A percentile compares a stretch with the other conserved stretches of the same genome.
These are phyloP conservation scores for Hyphodiscus sp. DNA, from an alignment of 2,329 filamentous ascomycete species.

Conservation along the genomic window DNA sequence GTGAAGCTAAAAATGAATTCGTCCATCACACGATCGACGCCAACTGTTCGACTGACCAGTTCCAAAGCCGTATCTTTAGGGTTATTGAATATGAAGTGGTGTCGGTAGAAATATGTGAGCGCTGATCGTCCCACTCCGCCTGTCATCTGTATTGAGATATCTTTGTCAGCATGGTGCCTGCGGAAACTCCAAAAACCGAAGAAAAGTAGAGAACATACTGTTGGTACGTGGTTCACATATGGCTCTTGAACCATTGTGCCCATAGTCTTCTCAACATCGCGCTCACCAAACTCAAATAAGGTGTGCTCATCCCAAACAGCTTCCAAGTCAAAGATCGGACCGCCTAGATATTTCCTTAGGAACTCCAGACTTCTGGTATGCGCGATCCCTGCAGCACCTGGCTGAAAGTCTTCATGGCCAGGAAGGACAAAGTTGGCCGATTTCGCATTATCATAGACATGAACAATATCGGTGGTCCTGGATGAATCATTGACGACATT, in stretches of 20 bases:
- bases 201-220: constrained; percentile 36
- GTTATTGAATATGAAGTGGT: constrained; percentile 72
- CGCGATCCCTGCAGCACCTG: constrained; percentile 44
- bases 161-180: neutral
- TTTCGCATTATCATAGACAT: constrained; percentile 7
- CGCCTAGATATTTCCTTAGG: constrained; percentile 55
- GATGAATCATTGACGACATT: neutral
- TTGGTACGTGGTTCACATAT: constrained; percentile 73
- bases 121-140: constrained; percentile 61
- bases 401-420: constrained; percentile 24
- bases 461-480: neutral
- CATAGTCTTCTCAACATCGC: constrained; percentile 69
- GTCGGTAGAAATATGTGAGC: constrained; percentile 61
- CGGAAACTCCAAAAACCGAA: neutral
- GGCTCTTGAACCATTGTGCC: constrained; percentile 73
- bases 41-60: constrained; percentile 64
- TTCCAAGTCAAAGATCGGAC: constrained; percentile 69
- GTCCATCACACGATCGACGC: constrained; percentile 65
- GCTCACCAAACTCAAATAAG: constrained; percentile 61
- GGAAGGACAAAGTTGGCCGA: constrained; percentile 16
- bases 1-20: constrained; percentile 63
- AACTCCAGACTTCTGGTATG: constrained; percentile 63
- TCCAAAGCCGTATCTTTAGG: constrained; percentile 60
- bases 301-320: constrained; percentile 76
- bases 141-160: constrained; percentile 25